These are phyloP conservation scores for Lepidopterella palustris DNA, from an alignment of 495 filamentous ascomycete genomes.

Conservation along the genomic window DNA sequence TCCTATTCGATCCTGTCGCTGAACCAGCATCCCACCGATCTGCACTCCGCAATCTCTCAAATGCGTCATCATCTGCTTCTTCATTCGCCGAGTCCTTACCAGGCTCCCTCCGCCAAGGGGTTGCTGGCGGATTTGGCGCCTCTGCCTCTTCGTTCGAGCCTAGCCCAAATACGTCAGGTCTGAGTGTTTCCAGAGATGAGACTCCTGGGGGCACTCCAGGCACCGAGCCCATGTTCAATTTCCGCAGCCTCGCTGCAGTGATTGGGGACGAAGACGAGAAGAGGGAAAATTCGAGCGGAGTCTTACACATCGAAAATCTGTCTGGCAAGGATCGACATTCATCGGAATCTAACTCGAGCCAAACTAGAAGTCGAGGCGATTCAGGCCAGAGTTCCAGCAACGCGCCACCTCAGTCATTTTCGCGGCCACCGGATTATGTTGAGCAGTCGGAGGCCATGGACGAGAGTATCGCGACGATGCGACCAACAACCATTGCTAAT, in stretches of 20 bases:
- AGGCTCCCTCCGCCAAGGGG: conserved; percentile 45
- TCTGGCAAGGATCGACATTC: background rate
- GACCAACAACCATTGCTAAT: conserved; percentile 12
- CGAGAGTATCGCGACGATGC: conserved; percentile 21
- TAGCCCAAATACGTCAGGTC: conserved; percentile 36
- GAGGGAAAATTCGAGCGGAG: conserved; percentile 24
- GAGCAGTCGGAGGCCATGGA: conserved; percentile 2
- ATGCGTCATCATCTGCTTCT: conserved; percentile 73
- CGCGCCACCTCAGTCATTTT: conserved; percentile 21
- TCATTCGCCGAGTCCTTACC: conserved; percentile 60
- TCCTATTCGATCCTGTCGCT: conserved; percentile 28
- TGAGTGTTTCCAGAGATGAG: conserved; percentile 30
- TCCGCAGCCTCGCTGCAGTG: conserved; percentile 78
- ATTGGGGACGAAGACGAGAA: conserved; percentile 63
- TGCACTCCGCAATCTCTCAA: conserved; percentile 73
- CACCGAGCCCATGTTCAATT: conserved; percentile 82
- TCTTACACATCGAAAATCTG: conserved; percentile 26
- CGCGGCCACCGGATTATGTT: conserved; percentile 4
- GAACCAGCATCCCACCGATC: conserved; percentile 46
- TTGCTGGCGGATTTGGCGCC: conserved; percentile 20
- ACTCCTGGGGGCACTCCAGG: conserved; percentile 35
- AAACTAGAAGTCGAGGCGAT: conserved; percentile 13
- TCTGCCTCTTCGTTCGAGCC: conserved; percentile 40
- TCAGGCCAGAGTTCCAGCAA: conserved; percentile 21
- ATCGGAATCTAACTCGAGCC: conserved; percentile 4